A percentile compares a stretch with the other conserved stretches of the same genome.
These are phyloP conservation scores for Capronia epimyces DNA, from an alignment of 2,329 filamentous ascomycete species.

Conservation along the genomic window DNA sequence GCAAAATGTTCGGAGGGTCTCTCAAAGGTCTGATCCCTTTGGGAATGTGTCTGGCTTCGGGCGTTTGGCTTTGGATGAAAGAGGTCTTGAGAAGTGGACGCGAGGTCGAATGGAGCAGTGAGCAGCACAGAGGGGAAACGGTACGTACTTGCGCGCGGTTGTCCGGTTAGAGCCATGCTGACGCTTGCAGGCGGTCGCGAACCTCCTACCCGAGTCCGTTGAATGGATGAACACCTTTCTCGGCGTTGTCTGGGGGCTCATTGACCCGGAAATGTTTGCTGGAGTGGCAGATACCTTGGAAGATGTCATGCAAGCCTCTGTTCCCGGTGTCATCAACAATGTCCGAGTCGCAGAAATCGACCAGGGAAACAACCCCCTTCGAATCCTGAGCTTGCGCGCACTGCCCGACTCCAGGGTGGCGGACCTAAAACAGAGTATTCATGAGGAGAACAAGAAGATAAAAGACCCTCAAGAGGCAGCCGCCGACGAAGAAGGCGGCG, in stretches of 20 bases:
- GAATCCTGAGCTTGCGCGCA: conserved; percentile 79
- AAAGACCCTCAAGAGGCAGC: conserved; percentile 84
- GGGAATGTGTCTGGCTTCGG: conserved; percentile 64
- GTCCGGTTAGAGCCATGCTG: neutral
- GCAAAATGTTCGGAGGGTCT: conserved; percentile 71
- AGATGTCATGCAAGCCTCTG: conserved; percentile 94
- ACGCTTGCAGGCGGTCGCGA: conserved; percentile 62
- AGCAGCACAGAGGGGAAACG: conserved; percentile 76
- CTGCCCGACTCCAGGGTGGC: conserved; percentile 76
- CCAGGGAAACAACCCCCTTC: conserved; percentile 83
- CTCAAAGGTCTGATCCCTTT: conserved; percentile 72
- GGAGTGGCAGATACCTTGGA: conserved; percentile 85
- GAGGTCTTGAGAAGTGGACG: conserved; percentile 76
- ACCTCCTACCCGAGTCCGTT: conserved; percentile 86
- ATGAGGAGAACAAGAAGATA: conserved; percentile 68
- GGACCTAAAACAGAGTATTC: conserved; percentile 75
- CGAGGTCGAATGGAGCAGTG: conserved; percentile 80
- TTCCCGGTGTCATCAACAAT: conserved; percentile 86
- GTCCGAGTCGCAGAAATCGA: conserved; percentile 93
- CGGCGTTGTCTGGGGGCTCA: conserved; percentile 77
- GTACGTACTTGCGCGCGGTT: conserved; percentile 38
- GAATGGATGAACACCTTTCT: conserved; percentile 94
- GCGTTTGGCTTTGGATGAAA: conserved; percentile 83
- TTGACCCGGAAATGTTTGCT: conserved; percentile 94
- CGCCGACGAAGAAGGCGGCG: conserved; percentile 82